Percentiles rank a stretch among this genome's conserved stretches.
Conservation (phyloP, 73 alveolate genomes). For the Paramecium tetraurelia region DNA sequence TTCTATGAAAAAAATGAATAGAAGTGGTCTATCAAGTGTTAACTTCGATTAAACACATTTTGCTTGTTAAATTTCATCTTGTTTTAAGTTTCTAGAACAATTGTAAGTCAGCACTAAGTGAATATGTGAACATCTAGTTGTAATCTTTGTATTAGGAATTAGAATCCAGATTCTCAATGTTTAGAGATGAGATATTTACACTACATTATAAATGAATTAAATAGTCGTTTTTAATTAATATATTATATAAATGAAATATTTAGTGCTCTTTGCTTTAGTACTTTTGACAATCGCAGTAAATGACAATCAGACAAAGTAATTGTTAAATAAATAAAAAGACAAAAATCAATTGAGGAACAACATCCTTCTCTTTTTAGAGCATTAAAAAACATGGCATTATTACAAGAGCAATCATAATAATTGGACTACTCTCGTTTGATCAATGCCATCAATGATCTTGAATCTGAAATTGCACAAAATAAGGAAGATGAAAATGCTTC, state of each 20-base stretch:
- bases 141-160: neutral
- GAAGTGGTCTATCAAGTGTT: too few relatives aligned
- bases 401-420: slow-evolving; percentile 14
- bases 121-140: neutral
- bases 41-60: neutral
- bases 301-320: neutral
- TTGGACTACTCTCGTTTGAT: slow-evolving; percentile 2
- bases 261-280: neutral
- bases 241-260: neutral
- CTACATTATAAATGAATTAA: slow-evolving; percentile 26
- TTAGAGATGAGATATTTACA: neutral
- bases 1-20: too few relatives aligned
- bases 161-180: neutral
- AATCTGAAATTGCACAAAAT: neutral
- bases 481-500: neutral
- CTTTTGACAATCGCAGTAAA: neutral
- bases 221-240: slow-evolving; percentile 47
- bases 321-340: neutral
- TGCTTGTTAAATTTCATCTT: neutral
- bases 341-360: slow-evolving; percentile 4
- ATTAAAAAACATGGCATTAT: slow-evolving; percentile 14
- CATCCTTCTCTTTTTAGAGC: slow-evolving; percentile 16
- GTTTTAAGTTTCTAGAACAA: neutral
- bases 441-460: slow-evolving; percentile 30
- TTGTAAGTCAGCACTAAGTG: neutral